These are phyloP conservation scores for Candida sphagnicola DNA, from an alignment of 805 yeast genomes.

Conservation along the genomic window DNA sequence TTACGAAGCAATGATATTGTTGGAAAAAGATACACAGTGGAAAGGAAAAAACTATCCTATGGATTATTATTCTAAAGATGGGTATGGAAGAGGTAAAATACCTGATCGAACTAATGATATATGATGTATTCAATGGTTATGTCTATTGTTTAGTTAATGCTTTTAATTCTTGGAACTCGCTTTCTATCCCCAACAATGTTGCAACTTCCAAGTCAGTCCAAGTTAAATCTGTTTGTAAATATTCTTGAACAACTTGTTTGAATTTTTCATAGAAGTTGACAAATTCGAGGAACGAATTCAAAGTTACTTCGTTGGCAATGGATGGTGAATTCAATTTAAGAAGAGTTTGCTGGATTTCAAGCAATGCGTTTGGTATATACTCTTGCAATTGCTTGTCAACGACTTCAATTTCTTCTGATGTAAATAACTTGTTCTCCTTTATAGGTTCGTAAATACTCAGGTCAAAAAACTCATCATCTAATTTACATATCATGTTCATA, in stretches of 20 bases:
- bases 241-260: constrained; percentile 30
- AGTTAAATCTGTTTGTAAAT: constrained; percentile 33
- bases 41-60: constrained; percentile 73
- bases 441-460: constrained; percentile 63
- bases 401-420: constrained; percentile 36
- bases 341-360: constrained; percentile 55
- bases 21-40: constrained; percentile 70
- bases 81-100: constrained; percentile 82
- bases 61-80: constrained; percentile 90
- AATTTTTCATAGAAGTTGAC: constrained; percentile 45
- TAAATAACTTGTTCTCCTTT: constrained; percentile 55
- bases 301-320: constrained; percentile 52
- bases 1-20: constrained; percentile 89
- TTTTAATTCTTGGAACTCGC: constrained; percentile 19
- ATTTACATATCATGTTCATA: constrained; percentile 68
- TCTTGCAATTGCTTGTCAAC: constrained; percentile 45
- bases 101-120: constrained; percentile 42
- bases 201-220: constrained; percentile 63
- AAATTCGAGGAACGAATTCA: constrained; percentile 46
- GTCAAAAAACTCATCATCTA: constrained; percentile 55
- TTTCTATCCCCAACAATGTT: constrained; percentile 68
- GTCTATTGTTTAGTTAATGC: not conserved
- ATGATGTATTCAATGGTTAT: constrained; percentile 4
- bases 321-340: constrained; percentile 60
- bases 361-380: constrained; percentile 56